Conservation (phyloP, 768 basidiomycete genomes). For the Cantharellus cinnabarinus region DNA sequence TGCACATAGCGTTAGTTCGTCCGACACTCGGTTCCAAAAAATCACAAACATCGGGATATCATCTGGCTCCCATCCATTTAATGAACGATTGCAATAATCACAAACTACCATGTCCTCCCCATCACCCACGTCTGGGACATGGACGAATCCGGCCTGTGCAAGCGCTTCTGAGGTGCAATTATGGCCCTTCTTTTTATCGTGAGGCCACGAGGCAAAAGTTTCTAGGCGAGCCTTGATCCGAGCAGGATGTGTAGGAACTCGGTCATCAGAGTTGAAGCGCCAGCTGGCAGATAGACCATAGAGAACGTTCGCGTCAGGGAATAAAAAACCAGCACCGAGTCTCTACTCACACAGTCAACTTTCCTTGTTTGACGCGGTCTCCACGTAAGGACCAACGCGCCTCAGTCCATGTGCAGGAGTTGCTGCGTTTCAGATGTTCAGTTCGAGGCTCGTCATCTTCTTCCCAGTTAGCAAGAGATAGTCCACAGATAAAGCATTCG, state of each 20-base stretch:
- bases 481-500: constrained; percentile 66
- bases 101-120: constrained; percentile 72
- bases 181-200: constrained; percentile 38
- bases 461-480: constrained; percentile 73
- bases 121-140: constrained; percentile 33
- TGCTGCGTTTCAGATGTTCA: constrained; percentile 41
- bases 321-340: background rate
- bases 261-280: constrained; percentile 32
- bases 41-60: constrained; percentile 69
- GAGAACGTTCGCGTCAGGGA: background rate
- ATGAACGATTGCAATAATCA: constrained; percentile 58
- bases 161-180: constrained; percentile 60
- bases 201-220: constrained; percentile 51
- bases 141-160: constrained; percentile 77
- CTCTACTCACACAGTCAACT: background rate
- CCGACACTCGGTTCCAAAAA: background rate
- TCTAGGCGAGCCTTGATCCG: constrained; percentile 57
- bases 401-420: constrained; percentile 66
- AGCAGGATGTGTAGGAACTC: constrained; percentile 41
- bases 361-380: constrained; percentile 8
- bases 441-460: constrained; percentile 66
- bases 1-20: background rate
- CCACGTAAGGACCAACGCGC: constrained; percentile 46
- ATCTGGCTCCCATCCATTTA: constrained; percentile 70
- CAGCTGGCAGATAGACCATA: constrained; percentile 24